Evolutionary conservation across 2,329 filamentous ascomycete genomes (phyloP), one percentile per base, ranked within the genome.

Genomic region (Alternaria sp.): DNA sequence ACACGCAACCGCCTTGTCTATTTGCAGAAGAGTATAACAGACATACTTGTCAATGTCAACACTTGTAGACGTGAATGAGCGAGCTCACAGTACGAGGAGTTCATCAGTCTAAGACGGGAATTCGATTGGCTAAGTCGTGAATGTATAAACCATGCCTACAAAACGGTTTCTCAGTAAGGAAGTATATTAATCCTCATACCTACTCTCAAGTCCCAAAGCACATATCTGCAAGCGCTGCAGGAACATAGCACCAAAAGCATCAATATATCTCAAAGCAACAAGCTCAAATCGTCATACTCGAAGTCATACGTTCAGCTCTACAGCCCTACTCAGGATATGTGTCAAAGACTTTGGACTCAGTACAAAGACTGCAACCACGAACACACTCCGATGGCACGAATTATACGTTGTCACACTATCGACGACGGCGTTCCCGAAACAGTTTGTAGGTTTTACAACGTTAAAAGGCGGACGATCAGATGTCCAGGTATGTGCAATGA

Each of bases 281-380:
- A 4, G 32, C 32, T 5, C 14, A 38, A 22, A 25, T 16, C 14
- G 9, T 12, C 5, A 36, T 27, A 25, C 32, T 11, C 46, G n/a
- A 36, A 25, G 11, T 27, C 28, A 34, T 22, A 34, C 41, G 41
- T 12, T 12, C 2, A 49, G 20, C 18, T 16, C 10, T 20, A 25
- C 34, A 38, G 34, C 27, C 12, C 14, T 40, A 20, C 8, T 46
- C 4, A 9, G 36, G 9, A 40, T 5, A 58, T 55, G 51, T 59
- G 57, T 43, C 20, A 48, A 44, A 27, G 25, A 27, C 10, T 10
- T 1, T 59, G 57, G 57, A 59, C 51, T 1, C 57, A 59, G 14
- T 36, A 59, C 32, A 40, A 25, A 16, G 27, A 59, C 28, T 55
- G 57, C 28, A 55, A 55, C 28, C 51, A 59, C 44, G 57, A 59